Evolutionary conservation across 306 rosid genomes (phyloP), one percentile per base, ranked within the genome.

Genomic region (Biancaea sappan): DNA sequence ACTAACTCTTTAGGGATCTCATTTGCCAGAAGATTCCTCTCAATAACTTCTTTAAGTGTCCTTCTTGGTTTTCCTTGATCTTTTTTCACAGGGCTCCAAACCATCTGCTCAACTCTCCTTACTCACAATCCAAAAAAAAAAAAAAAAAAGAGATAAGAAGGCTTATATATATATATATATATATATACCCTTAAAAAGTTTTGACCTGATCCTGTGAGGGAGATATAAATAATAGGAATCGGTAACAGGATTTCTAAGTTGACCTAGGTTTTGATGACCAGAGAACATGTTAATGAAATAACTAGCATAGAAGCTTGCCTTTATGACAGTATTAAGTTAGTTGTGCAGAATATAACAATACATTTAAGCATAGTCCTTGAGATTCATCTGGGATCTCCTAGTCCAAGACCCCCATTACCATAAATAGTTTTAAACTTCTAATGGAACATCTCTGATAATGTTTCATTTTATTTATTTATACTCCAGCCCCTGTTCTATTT

Each of bases 281-380:
- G 57, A 31, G 22, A 52, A 25, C 35, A 32, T 71, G 35, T 65
- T 32, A 76, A 40, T 65, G 12, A 35, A 9, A 46, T 74, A 53
- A 71, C 28, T 52, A 3, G 18, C 9, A 4, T 41, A 34, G 16
- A 38, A 32, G 28, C 26, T 62, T 62, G 18, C 66, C 8, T 10
- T 32, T 34, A 60, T 18, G 28, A 31, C 66, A 3, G 25, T 32
- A 8, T 8, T 8, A 58, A 15, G 63, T 26, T 29, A 58, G 66
- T 60, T 32, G 66, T 60, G 66, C n/a, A 16, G 24, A 15, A 21
- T 60, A 16, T 12, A 32, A 32, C n/a, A 37, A 13, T 22, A 40
- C 44, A 26, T n/a, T 56, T 35, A 43, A 26, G 12, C 48, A 29
- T 31, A 11, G 68, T 47, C 14, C 46, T 28, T 19, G 13, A 19